Percentiles rank a stretch among this genome's conserved stretches.
These are phyloP conservation scores for Phyllosticta citrichinensis DNA, from an alignment of 2,329 filamentous ascomycete species.

Conservation along the genomic window DNA sequence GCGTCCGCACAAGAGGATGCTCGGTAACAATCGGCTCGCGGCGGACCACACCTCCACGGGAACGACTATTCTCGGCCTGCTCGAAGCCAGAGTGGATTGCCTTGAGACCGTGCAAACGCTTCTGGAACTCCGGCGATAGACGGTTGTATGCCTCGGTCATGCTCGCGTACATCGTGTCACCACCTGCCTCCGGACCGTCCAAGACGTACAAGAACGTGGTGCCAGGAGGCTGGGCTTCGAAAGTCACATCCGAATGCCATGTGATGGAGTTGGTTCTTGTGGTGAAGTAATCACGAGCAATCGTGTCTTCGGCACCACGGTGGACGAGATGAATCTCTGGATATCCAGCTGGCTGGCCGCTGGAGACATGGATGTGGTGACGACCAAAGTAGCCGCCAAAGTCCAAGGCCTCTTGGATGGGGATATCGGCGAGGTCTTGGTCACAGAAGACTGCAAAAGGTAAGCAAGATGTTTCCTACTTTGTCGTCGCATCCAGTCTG, in stretches of 20 bases:
- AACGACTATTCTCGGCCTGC: constrained; percentile 62
- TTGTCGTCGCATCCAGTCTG: neutral
- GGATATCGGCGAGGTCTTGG: constrained; percentile 56
- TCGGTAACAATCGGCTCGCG: constrained; percentile 64
- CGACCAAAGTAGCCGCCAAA: constrained; percentile 69
- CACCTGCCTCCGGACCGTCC: constrained; percentile 70
- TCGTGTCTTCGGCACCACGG: constrained; percentile 55
- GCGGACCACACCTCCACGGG: constrained; percentile 58
- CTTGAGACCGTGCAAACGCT: constrained; percentile 68
- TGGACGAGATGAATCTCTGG: constrained; percentile 74
- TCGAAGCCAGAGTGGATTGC: constrained; percentile 76
- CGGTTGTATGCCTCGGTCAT: constrained; percentile 72
- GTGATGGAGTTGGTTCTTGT: constrained; percentile 69
- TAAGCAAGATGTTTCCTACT: neutral
- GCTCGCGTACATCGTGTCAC: constrained; percentile 77
- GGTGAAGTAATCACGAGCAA: constrained; percentile 51
- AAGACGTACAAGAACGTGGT: constrained; percentile 84
- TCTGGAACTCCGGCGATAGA: constrained; percentile 67
- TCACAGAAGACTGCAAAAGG: constrained; percentile 51
- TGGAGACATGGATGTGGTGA: constrained; percentile 73
- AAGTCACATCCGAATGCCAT: constrained; percentile 85
- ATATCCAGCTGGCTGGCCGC: constrained; percentile 61
- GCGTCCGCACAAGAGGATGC: constrained; percentile 72
- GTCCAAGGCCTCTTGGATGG: constrained; percentile 59
- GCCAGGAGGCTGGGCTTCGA: constrained; percentile 78